Percentiles rank a stretch among this genome's conserved stretches.
phyloP scores from a whole-genome alignment of 257 asterid species.

The Solanum peruvianum region DNA sequence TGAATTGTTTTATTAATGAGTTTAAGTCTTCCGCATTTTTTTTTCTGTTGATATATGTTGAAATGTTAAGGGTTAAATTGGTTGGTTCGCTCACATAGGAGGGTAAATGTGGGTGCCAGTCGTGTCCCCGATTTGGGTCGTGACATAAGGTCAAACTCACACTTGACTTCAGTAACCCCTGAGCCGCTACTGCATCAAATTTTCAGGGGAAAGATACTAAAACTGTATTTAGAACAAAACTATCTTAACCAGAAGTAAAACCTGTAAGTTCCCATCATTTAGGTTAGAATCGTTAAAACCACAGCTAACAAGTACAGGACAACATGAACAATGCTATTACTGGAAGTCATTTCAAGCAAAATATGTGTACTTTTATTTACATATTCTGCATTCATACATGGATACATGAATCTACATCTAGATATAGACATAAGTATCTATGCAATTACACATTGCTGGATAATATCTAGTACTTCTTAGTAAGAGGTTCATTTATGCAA shows the following conservation, averaged over 20 bases:
- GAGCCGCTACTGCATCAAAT: neutral
- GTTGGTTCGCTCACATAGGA: no score
- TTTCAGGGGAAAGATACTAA: neutral
- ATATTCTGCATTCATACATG: neutral
- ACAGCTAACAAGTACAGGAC: neutral
- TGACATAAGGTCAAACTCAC: constrained; percentile 17
- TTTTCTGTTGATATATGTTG: no score
- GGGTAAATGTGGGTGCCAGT: no score
- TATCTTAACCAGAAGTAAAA: neutral
- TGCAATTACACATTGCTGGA: neutral
- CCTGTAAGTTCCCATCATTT: neutral
- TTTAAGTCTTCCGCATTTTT: no score
- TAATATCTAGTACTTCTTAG: neutral
- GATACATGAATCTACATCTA: neutral
- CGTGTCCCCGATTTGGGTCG: no score
- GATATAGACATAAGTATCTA: neutral
- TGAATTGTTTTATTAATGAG: no score
- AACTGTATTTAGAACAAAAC: neutral
- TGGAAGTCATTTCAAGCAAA: neutral
- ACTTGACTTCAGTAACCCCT: constrained; percentile 5
- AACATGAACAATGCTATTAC: neutral
- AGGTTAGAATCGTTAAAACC: neutral
- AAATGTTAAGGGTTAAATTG: no score
- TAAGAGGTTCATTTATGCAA: neutral
- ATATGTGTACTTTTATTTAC: neutral